phyloP scores from a whole-genome alignment of 1,284 basidiomycete genomes.

The Pseudozyma pruni region DNA sequence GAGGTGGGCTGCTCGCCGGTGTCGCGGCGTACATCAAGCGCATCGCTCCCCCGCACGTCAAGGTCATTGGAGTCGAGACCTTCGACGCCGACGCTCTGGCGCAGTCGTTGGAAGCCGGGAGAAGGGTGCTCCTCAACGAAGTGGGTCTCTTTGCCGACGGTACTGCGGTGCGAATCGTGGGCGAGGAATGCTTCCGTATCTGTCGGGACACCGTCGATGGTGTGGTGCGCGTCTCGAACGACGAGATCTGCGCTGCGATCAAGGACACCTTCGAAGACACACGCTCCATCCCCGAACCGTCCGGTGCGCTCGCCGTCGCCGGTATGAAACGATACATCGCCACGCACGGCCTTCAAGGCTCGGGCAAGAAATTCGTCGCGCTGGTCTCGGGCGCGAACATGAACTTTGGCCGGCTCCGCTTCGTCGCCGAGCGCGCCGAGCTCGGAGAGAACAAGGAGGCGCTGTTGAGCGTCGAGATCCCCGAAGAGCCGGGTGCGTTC shows the following conservation, averaged over 20 bases:
- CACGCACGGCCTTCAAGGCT: constrained; percentile 81
- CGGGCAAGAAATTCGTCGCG: constrained; percentile 87
- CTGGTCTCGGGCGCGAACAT: constrained; percentile 97
- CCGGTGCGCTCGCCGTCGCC: constrained; percentile 93
- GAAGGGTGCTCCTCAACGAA: constrained; percentile 83
- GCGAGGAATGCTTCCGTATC: constrained; percentile 92
- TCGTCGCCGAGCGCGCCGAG: constrained; percentile 97
- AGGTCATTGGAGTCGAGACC: constrained; percentile 93
- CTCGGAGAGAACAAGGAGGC: constrained; percentile 95
- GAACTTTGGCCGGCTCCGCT: constrained; percentile 96
- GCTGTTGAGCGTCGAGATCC: constrained; percentile 89
- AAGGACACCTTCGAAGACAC: constrained; percentile 92
- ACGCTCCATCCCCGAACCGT: constrained; percentile 80
- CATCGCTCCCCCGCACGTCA: constrained; percentile 84
- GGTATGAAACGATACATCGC: constrained; percentile 89
- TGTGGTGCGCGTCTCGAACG: constrained; percentile 87
- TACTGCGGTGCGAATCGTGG: constrained; percentile 97
- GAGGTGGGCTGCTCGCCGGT: constrained; percentile 89
- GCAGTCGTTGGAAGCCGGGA: constrained; percentile 74
- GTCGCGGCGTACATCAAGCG: constrained; percentile 92
- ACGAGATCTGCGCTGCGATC: constrained; percentile 98
- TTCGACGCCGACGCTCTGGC: constrained; percentile 93
- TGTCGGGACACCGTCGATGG: constrained; percentile 87
- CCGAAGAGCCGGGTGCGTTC: constrained; percentile 92
- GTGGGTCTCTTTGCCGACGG: constrained; percentile 98